Conservation (phyloP, 139 green algal species). For the Eudorina sp. region DNA sequence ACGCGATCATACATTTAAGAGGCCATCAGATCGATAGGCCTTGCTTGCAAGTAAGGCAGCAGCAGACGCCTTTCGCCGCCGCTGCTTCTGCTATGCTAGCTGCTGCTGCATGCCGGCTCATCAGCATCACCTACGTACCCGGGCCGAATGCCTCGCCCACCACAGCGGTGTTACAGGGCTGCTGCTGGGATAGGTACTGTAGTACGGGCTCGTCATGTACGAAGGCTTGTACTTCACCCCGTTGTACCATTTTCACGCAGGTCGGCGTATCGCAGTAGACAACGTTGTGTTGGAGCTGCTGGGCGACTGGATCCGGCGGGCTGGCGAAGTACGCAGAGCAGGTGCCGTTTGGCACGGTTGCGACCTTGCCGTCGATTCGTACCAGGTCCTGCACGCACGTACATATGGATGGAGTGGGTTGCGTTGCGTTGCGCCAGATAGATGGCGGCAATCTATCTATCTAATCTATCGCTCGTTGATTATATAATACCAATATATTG, state of each 20-base stretch:
- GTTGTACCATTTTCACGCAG: not conserved
- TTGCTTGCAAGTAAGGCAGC: no score
- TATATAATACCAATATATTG: no score
- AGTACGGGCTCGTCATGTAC: constrained; percentile 27
- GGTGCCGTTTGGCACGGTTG: constrained; percentile 39
- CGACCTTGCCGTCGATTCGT: not conserved
- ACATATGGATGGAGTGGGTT: no score
- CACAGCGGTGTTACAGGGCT: constrained; percentile 24
- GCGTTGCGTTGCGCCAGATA: no score
- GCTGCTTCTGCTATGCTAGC: no score
- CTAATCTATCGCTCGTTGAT: no score
- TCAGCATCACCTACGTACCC: not conserved
- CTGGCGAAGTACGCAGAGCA: constrained; percentile 45
- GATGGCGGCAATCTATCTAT: no score
- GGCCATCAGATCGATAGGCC: no score
- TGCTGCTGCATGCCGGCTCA: not conserved
- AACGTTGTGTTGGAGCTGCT: constrained; percentile 22
- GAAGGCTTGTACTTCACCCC: constrained; percentile 21
- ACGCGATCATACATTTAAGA: no score
- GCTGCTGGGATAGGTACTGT: not conserved
- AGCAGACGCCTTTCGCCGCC: no score
- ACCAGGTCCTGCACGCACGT: constrained; percentile 14
- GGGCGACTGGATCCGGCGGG: not conserved
- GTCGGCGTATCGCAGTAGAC: not conserved
- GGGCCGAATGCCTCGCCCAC: constrained; percentile 38